phyloP scores from a whole-genome alignment of 768 basidiomycete genomes.

The Suillus subaureus region DNA sequence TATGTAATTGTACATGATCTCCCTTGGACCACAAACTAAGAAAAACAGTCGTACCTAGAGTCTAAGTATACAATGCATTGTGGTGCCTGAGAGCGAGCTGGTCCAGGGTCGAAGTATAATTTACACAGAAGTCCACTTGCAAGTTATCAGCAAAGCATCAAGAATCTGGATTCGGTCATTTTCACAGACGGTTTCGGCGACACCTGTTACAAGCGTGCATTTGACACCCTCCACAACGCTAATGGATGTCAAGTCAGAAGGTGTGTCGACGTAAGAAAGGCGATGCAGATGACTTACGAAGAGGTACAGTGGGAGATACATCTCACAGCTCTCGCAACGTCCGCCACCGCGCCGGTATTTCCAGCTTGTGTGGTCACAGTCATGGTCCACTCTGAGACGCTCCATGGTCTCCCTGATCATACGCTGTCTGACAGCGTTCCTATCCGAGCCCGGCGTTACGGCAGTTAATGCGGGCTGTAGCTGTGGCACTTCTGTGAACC shows the following conservation, averaged over 20 bases:
- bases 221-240: constrained; percentile 38
- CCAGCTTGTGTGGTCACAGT: constrained; percentile 53
- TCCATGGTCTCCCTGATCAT: constrained; percentile 37
- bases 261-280: neutral
- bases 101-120: neutral
- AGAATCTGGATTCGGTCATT: neutral
- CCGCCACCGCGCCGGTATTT: constrained; percentile 44
- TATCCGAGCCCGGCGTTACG: neutral
- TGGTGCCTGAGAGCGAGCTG: neutral
- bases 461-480: neutral
- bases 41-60: neutral
- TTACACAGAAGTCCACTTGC: neutral
- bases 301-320: constrained; percentile 44
- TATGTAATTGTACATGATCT: neutral
- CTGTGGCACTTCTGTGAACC: neutral
- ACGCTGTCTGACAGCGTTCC: constrained; percentile 14
- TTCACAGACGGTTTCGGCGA: constrained; percentile 37
- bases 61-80: neutral
- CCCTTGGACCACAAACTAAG: neutral
- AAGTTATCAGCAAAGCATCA: neutral
- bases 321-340: constrained; percentile 48
- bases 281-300: constrained; percentile 42
- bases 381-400: constrained; percentile 52
- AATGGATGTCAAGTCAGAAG: neutral
- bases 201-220: constrained; percentile 40